Conservation (phyloP, 495 filamentous ascomycete genomes). For the Penicillium salamii region DNA sequence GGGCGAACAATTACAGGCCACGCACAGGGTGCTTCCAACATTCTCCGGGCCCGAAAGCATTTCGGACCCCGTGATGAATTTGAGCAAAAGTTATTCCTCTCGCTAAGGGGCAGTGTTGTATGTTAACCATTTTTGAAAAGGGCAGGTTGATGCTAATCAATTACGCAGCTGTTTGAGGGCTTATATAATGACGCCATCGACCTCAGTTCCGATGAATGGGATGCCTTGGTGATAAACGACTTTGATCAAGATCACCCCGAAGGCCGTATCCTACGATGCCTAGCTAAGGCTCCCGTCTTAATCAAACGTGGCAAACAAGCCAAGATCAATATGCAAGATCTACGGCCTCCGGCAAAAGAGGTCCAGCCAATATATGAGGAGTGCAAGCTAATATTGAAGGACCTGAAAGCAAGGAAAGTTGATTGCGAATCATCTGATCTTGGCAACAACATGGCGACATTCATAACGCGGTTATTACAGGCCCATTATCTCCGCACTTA, state of each 20-base stretch:
- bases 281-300: constrained; percentile 29
- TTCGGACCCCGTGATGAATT: constrained; percentile 34
- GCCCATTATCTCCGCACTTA: constrained; percentile 36
- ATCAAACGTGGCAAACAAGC: constrained; percentile 20
- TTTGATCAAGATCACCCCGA: constrained; percentile 25
- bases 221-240: constrained; percentile 28
- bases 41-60: constrained; percentile 36
- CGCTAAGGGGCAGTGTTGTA: constrained; percentile 41
- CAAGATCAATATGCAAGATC: constrained; percentile 7
- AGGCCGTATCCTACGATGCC: constrained; percentile 26
- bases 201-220: constrained; percentile 35
- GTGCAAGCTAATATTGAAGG: constrained; percentile 17
- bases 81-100: constrained; percentile 35
- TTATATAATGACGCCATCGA: constrained; percentile 38
- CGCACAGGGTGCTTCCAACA: constrained; percentile 37
- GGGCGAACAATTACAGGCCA: constrained; percentile 28
- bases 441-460: not conserved
- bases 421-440: constrained; percentile 8
- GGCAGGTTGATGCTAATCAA: constrained; percentile 2
- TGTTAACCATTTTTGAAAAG: not conserved
- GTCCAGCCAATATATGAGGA: constrained; percentile 24
- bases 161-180: constrained; percentile 37
- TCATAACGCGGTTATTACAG: constrained; percentile 11
- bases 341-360: constrained; percentile 17
- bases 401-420: constrained; percentile 13